Percentiles rank a stretch among this genome's conserved stretches.
phyloP scores from a whole-genome alignment of 1,284 basidiomycete genomes.

The Ustilago cynodontis region DNA sequence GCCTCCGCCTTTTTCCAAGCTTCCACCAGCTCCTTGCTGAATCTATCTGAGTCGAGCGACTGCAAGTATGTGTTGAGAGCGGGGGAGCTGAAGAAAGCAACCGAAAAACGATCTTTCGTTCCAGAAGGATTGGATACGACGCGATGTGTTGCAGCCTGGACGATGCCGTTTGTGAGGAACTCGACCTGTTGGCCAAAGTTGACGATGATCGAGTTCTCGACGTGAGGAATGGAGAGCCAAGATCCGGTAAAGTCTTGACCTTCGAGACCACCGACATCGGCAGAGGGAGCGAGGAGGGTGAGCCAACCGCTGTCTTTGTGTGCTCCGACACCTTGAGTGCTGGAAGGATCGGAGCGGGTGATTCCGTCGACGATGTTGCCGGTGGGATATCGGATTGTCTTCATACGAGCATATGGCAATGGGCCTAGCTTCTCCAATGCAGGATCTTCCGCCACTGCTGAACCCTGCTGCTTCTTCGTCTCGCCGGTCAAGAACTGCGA shows the following conservation, averaged over 20 bases:
- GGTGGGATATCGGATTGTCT: constrained; percentile 60
- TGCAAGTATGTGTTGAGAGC: constrained; percentile 46
- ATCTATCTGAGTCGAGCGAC: constrained; percentile 25
- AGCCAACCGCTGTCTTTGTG: constrained; percentile 65
- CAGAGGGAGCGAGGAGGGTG: constrained; percentile 55
- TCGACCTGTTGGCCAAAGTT: constrained; percentile 67
- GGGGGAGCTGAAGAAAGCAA: constrained; percentile 61
- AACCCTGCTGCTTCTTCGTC: neutral
- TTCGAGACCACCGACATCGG: constrained; percentile 52
- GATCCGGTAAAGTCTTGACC: constrained; percentile 54
- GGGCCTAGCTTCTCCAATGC: constrained; percentile 18
- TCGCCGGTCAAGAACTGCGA: constrained; percentile 39
- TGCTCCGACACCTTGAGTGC: constrained; percentile 61
- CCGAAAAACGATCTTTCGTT: constrained; percentile 22
- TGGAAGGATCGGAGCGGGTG: constrained; percentile 20
- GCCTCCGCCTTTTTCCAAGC: constrained; percentile 36
- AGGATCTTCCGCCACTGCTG: neutral
- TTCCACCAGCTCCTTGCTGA: constrained; percentile 36
- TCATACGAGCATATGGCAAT: constrained; percentile 56
- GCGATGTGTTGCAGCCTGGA: constrained; percentile 61
- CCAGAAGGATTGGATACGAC: constrained; percentile 38
- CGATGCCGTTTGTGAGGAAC: constrained; percentile 48
- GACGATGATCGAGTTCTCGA: constrained; percentile 48
- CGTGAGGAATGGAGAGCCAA: constrained; percentile 58
- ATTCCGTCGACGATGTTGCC: constrained; percentile 51